phyloP scores from a whole-genome alignment of 176 grass and related monocot species.

The Ensete glaucum region DNA sequence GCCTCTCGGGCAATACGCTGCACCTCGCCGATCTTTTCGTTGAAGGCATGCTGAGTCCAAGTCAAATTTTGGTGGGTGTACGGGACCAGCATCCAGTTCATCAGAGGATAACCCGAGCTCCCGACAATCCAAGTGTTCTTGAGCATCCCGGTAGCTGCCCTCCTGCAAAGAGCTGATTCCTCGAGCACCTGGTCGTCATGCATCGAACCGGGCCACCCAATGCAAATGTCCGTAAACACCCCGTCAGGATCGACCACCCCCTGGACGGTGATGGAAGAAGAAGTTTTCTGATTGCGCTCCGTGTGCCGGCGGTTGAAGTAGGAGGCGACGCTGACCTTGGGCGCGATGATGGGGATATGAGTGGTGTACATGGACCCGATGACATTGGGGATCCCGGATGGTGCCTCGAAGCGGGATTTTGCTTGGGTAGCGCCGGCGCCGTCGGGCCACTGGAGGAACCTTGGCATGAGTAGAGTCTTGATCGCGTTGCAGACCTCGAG shows the following conservation, averaged over 20 bases:
- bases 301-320: constrained; percentile 93
- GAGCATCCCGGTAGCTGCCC: constrained; percentile 61
- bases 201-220: constrained; percentile 88
- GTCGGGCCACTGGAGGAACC: constrained; percentile 69
- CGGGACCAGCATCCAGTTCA: constrained; percentile 82
- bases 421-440: constrained; percentile 23
- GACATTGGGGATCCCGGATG: constrained; percentile 35
- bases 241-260: constrained; percentile 63
- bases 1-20: constrained; percentile 43
- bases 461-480: constrained; percentile 73
- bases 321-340: constrained; percentile 70
- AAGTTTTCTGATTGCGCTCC: constrained; percentile 91
- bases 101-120: constrained; percentile 66
- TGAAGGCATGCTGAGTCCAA: constrained; percentile 85
- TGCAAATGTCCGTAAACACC: constrained; percentile 84
- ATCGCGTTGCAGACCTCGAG: constrained; percentile 84
- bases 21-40: constrained; percentile 74
- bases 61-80: constrained; percentile 87
- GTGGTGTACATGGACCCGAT: constrained; percentile 89
- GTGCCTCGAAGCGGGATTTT: constrained; percentile 41
- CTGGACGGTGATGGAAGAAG: constrained; percentile 83
- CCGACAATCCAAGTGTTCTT: constrained; percentile 53
- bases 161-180: constrained; percentile 69
- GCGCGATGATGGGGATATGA: constrained; percentile 90
- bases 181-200: constrained; percentile 79